Conservation (phyloP, 2,329 filamentous ascomycete species). For the Diaporthe sp. region DNA sequence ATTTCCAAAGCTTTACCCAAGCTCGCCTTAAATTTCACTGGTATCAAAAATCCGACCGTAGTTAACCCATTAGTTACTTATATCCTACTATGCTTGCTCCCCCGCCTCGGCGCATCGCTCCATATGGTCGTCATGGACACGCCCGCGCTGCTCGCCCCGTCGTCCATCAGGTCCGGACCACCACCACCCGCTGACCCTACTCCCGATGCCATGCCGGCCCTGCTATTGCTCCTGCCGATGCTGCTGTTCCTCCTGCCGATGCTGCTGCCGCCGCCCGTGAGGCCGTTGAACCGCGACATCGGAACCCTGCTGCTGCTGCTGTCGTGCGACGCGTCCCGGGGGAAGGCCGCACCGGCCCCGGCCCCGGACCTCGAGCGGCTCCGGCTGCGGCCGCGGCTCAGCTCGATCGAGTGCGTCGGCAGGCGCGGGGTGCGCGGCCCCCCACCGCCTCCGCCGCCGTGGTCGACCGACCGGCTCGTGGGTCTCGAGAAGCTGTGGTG, state of each 20-base stretch:
- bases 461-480: conserved; percentile 12
- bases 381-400: conserved; percentile 4
- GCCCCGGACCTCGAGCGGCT: not conserved
- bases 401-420: not conserved
- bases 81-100: conserved; percentile 1
- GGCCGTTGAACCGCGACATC: conserved; percentile 15
- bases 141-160: not conserved
- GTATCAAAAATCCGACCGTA: too few relatives aligned
- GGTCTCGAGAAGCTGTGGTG: conserved; percentile 18
- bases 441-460: not conserved
- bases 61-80: not conserved
- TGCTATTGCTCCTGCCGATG: not conserved
- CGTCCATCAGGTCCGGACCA: not conserved
- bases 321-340: conserved; percentile 8
- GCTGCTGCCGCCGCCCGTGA: not conserved
- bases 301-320: conserved; percentile 14
- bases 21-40: too few relatives aligned
- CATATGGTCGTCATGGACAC: conserved; percentile 8
- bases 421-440: not conserved
- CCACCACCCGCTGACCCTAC: not conserved
- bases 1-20: too few relatives aligned
- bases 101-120: conserved; percentile 18
- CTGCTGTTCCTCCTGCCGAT: not conserved
- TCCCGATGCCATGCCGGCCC: not conserved
- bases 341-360: not conserved